Evolutionary conservation across 139 green algal species (phyloP).

Genomic region (Auxenochlorella pyrenoidosa): DNA sequence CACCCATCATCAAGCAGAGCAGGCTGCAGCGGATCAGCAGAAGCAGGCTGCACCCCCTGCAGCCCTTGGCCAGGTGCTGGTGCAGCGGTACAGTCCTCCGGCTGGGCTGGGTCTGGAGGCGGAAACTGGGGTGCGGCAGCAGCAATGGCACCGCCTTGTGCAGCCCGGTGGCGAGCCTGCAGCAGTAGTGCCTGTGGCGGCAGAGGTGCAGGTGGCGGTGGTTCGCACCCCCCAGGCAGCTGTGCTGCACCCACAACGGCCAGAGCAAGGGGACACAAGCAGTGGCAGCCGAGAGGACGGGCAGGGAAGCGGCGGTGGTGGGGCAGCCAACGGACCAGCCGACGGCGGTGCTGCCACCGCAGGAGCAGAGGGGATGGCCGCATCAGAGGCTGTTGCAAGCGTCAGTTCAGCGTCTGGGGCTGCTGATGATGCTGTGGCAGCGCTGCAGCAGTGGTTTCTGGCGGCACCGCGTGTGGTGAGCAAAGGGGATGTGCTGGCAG

Average conservation of each 20-base stretch:
- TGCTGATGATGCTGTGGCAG: slow-evolving; percentile 19
- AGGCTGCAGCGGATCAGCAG: background rate
- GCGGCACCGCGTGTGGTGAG: slow-evolving; percentile 28
- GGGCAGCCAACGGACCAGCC: background rate
- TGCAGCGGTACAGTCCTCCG: background rate
- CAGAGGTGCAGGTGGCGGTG: slow-evolving; percentile 23
- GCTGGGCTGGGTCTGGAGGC: too few relatives aligned
- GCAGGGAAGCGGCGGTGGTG: background rate
- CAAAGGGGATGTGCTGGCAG: slow-evolving; percentile 51
- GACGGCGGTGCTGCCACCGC: background rate
- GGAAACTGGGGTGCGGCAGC: background rate
- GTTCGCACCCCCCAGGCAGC: slow-evolving; percentile 12
- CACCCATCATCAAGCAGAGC: background rate
- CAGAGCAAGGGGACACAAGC: background rate
- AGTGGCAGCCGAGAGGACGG: background rate
- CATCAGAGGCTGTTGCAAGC: background rate
- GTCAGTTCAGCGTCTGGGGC: background rate
- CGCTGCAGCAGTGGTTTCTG: slow-evolving; percentile 46
- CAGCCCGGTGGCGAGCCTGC: slow-evolving; percentile 24
- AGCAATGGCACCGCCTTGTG: background rate
- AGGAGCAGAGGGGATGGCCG: background rate
- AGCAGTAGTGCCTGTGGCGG: slow-evolving; percentile 25
- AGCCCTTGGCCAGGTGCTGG: background rate
- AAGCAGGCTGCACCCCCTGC: background rate
- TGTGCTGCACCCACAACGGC: slow-evolving; percentile 17